Evolutionary conservation across 2,329 filamentous ascomycete genomes (phyloP).

Genomic region (Ascochyta pisi): DNA sequence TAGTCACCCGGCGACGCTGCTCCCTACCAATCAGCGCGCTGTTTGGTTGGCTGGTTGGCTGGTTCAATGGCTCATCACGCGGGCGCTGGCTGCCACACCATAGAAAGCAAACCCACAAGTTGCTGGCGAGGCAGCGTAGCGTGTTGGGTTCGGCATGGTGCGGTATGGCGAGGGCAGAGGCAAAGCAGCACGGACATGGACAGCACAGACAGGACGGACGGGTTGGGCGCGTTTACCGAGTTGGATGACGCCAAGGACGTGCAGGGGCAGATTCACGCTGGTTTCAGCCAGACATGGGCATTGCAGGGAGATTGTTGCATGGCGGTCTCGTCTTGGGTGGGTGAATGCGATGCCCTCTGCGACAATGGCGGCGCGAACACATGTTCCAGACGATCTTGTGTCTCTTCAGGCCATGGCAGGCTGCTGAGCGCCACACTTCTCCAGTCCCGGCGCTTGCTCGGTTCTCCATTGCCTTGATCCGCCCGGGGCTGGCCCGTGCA

Average conservation of each 20-base stretch:
- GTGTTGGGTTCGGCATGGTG: no score
- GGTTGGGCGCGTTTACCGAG: no score
- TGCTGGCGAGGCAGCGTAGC: conserved; percentile 18
- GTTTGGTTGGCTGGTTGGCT: background rate
- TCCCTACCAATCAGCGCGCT: background rate
- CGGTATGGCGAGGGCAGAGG: conserved; percentile 22
- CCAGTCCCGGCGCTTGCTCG: conserved; percentile 29
- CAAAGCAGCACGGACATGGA: conserved; percentile 21
- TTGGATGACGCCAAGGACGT: conserved; percentile 35
- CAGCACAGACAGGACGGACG: no score
- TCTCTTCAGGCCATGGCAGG: conserved; percentile 35
- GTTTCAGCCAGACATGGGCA: conserved; percentile 3
- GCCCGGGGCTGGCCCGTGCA: conserved; percentile 28
- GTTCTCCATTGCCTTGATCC: conserved; percentile 32
- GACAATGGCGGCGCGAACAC: conserved; percentile 2
- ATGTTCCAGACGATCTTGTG: conserved; percentile 27
- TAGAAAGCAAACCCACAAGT: conserved; percentile 1
- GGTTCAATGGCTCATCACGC: conserved; percentile 20
- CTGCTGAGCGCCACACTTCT: conserved; percentile 24
- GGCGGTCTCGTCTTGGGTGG: background rate
- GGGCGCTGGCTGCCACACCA: conserved; percentile 21
- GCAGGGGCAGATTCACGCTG: conserved; percentile 17
- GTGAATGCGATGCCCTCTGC: background rate
- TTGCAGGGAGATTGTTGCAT: background rate
- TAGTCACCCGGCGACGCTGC: conserved; percentile 9